These are phyloP conservation scores for Ampelomyces quisqualis DNA, from an alignment of 2,329 filamentous ascomycete species.

Conservation along the genomic window DNA sequence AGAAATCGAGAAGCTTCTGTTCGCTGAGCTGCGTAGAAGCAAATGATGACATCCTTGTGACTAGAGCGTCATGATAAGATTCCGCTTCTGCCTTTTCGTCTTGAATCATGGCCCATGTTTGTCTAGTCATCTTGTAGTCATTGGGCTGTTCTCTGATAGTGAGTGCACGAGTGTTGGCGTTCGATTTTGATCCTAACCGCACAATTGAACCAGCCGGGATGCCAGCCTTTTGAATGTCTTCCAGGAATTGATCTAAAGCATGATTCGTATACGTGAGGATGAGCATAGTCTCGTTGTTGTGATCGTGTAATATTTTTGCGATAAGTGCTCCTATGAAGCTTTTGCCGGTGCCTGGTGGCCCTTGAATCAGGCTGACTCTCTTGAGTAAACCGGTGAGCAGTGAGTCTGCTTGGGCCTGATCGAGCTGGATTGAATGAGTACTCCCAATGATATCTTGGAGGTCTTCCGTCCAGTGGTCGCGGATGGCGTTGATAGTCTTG, in stretches of 20 bases:
- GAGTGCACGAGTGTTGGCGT: conserved; percentile 51
- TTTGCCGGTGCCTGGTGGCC: conserved; percentile 75
- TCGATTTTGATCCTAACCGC: conserved; percentile 64
- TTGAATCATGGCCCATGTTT: conserved; percentile 49
- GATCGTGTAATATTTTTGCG: conserved; percentile 56
- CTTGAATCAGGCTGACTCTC: conserved; percentile 65
- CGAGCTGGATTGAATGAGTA: conserved; percentile 43
- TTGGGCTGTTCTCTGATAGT: conserved; percentile 48
- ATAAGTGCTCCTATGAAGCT: conserved; percentile 69
- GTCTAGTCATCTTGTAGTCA: conserved; percentile 33
- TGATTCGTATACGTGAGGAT: conserved; percentile 68
- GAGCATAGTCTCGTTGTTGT: conserved; percentile 56
- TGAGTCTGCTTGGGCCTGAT: conserved; percentile 59
- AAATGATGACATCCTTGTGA: conserved; percentile 14
- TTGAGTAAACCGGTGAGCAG: conserved; percentile 57
- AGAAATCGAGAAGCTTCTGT: conserved; percentile 45
- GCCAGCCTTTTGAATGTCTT: conserved; percentile 63
- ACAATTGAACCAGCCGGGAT: conserved; percentile 56
- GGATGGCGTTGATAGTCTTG: conserved; percentile 29
- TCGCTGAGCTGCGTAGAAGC: conserved; percentile 3
- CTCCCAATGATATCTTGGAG: conserved; percentile 23
- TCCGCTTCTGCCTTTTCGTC: conserved; percentile 42
- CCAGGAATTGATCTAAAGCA: conserved; percentile 53
- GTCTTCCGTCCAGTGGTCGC: conserved; percentile 13
- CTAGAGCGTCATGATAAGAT: conserved; percentile 28